Conservation (phyloP, 1,284 basidiomycete species). For the Apiotrichum veenhuisii region DNA sequence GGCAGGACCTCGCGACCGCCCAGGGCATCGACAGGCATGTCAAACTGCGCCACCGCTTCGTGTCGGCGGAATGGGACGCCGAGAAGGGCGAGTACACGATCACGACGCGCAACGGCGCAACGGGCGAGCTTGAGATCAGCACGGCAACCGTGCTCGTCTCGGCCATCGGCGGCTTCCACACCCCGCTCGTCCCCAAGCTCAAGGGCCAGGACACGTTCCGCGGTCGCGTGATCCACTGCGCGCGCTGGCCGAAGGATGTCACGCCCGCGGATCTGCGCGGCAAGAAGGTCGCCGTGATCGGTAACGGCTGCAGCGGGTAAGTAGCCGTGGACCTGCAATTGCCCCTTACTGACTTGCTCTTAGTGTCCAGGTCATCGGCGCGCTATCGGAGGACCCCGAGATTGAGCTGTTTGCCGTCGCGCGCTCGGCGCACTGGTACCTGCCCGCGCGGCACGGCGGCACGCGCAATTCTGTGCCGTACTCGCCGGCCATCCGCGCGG, state of each 20-base stretch:
- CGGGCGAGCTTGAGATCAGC: background rate
- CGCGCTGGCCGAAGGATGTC: conserved; percentile 7
- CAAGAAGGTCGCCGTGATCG: conserved; percentile 6
- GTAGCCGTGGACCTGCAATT: no score
- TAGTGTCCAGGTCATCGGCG: conserved; percentile 24
- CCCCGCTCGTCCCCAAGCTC: conserved; percentile 19
- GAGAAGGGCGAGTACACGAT: background rate
- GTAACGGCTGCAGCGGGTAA: conserved; percentile 17
- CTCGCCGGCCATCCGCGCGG: background rate
- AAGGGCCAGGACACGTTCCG: conserved; percentile 23
- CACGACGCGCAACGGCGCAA: background rate
- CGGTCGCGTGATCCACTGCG: conserved; percentile 22
- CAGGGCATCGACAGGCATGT: conserved; percentile 4
- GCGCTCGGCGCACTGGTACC: conserved; percentile 24
- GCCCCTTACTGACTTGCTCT: background rate
- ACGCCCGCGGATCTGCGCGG: background rate
- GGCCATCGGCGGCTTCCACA: conserved; percentile 28
- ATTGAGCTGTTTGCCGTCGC: conserved; percentile 24
- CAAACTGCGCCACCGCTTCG: background rate
- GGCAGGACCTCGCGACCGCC: conserved; percentile 3
- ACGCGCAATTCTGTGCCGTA: conserved; percentile 6
- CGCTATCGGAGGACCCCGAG: conserved; percentile 21
- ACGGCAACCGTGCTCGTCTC: conserved; percentile 22
- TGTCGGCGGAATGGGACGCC: conserved; percentile 1
- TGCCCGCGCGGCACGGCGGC: conserved; percentile 4